Conservation (phyloP, 163 green algal genomes). For the Scenedesmus sp. region DNA sequence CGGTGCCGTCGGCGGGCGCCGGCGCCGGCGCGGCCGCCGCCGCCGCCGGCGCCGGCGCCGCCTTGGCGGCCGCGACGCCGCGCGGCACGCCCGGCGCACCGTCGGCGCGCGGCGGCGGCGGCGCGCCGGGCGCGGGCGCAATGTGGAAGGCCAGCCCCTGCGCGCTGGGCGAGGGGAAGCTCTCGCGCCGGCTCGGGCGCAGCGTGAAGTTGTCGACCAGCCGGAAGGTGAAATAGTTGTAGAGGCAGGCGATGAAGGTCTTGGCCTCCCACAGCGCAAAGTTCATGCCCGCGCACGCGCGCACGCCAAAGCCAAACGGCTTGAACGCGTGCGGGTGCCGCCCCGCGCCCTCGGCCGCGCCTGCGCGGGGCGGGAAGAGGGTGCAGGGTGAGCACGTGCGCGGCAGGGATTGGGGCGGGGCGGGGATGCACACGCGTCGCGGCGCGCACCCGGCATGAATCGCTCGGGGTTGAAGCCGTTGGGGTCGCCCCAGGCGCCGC, state of each 20-base stretch:
- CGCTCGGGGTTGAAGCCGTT: slow-evolving; percentile 38
- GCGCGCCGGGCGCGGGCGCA: slow-evolving; percentile 24
- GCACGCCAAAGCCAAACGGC: slow-evolving; percentile 44
- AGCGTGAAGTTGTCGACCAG: slow-evolving; percentile 33
- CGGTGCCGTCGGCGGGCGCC: too few species aligned
- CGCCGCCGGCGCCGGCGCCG: too few species aligned
- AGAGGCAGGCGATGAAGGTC: slow-evolving; percentile 39
- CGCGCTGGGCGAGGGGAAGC: slow-evolving; percentile 15
- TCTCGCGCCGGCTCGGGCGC: slow-evolving; percentile 18
- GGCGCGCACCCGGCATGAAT: slow-evolving; percentile 39
- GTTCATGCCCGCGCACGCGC: slow-evolving; percentile 25
- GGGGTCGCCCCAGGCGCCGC: slow-evolving; percentile 25
- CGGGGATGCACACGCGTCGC: too few species aligned
- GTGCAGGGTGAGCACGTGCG: too few species aligned
- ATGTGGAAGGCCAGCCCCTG: slow-evolving; percentile 22
- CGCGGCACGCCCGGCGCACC: too few species aligned
- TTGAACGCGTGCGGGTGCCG: slow-evolving; percentile 34
- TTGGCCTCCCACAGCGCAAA: slow-evolving; percentile 49
- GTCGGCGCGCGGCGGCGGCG: not conserved
- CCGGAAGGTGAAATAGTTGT: slow-evolving; percentile 37
- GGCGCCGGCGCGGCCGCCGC: too few species aligned
- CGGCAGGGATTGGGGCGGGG: too few species aligned
- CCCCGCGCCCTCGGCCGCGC: slow-evolving; percentile 3
- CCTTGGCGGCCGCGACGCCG: too few species aligned
- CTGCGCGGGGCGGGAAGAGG: too few species aligned